Evolutionary conservation across 164 flowering plant genomes (phyloP).

Genomic region (Saururus chinensis): DNA sequence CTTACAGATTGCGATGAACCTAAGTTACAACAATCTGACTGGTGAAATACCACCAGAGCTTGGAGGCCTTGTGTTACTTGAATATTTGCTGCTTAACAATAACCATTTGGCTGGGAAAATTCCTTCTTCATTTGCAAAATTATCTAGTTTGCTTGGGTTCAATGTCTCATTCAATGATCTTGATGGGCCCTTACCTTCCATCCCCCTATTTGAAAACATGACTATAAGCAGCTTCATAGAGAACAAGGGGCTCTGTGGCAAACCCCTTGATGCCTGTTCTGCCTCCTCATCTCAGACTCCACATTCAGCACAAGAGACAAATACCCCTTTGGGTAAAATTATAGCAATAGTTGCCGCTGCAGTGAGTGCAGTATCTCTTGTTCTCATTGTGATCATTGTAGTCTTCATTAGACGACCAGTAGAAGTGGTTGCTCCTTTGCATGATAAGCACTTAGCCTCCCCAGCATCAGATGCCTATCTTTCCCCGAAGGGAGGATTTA

Average conservation of each 20-base stretch:
- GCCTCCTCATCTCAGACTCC: slow-evolving; percentile 22
- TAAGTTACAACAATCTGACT: slow-evolving; percentile 66
- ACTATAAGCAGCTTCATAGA: slow-evolving; percentile 46
- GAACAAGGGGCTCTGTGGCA: slow-evolving; percentile 83
- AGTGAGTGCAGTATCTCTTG: slow-evolving; percentile 70
- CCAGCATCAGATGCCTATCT: slow-evolving; percentile 59
- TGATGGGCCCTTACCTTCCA: slow-evolving; percentile 60
- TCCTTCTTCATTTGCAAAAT: slow-evolving; percentile 52
- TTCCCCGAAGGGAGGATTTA: slow-evolving; percentile 77
- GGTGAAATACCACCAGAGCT: slow-evolving; percentile 72
- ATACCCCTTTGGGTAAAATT: slow-evolving; percentile 41
- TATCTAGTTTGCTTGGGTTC: slow-evolving; percentile 71
- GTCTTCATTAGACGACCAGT: slow-evolving; percentile 50
- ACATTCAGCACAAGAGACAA: slow-evolving; percentile 13
- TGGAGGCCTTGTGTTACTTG: slow-evolving; percentile 66
- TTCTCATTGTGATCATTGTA: slow-evolving; percentile 53
- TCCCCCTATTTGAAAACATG: slow-evolving; percentile 59
- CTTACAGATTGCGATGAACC: slow-evolving; percentile 88
- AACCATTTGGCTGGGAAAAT: slow-evolving; percentile 75
- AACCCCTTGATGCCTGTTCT: slow-evolving; percentile 42
- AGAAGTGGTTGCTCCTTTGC: slow-evolving; percentile 27
- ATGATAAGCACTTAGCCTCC: slow-evolving; percentile 32
- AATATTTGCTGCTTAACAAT: slow-evolving; percentile 60
- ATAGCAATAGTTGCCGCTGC: slow-evolving; percentile 46
- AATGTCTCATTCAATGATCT: slow-evolving; percentile 82